Percentiles rank a stretch among this genome's conserved stretches.
phyloP scores from a whole-genome alignment of 495 filamentous ascomycete species.

The Penicillium crystallinum region DNA sequence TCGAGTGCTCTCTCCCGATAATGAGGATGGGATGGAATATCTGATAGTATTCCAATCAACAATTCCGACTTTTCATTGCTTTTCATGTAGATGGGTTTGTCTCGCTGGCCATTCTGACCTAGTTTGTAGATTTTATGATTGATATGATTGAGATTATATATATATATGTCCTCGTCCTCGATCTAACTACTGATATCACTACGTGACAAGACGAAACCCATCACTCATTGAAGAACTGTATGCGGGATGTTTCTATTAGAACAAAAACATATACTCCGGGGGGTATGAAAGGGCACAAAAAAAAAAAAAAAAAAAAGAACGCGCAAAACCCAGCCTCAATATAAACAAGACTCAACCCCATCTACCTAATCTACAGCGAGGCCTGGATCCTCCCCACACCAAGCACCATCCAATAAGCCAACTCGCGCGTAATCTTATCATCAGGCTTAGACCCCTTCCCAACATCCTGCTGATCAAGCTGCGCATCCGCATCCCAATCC shows the following conservation, averaged over 20 bases:
- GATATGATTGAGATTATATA: too few relatives aligned
- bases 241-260: too few relatives aligned
- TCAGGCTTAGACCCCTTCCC: slow-evolving; percentile 47
- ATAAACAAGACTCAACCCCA: slow-evolving; percentile 1
- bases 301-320: too few relatives aligned
- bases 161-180: too few relatives aligned
- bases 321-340: not conserved
- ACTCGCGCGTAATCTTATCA: slow-evolving; percentile 57
- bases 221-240: too few relatives aligned
- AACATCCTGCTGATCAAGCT: slow-evolving; percentile 55
- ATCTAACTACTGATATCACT: too few relatives aligned
- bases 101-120: not conserved
- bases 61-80: slow-evolving; percentile 19
- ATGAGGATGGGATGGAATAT: slow-evolving; percentile 31
- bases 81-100: not conserved
- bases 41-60: slow-evolving; percentile 31
- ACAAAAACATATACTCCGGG: slow-evolving; percentile 1
- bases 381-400: slow-evolving; percentile 70
- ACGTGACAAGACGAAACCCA: too few relatives aligned
- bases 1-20: slow-evolving; percentile 23
- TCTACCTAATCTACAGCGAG: slow-evolving; percentile 14
- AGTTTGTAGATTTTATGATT: not conserved
- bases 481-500: slow-evolving; percentile 82
- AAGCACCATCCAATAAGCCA: slow-evolving; percentile 93
- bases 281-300: slow-evolving; percentile 12